Evolutionary conservation across 129 eudicot genomes (phyloP), one percentile per base, ranked within the genome.

Genomic region (Pseudognaphalium luteoalbum): DNA sequence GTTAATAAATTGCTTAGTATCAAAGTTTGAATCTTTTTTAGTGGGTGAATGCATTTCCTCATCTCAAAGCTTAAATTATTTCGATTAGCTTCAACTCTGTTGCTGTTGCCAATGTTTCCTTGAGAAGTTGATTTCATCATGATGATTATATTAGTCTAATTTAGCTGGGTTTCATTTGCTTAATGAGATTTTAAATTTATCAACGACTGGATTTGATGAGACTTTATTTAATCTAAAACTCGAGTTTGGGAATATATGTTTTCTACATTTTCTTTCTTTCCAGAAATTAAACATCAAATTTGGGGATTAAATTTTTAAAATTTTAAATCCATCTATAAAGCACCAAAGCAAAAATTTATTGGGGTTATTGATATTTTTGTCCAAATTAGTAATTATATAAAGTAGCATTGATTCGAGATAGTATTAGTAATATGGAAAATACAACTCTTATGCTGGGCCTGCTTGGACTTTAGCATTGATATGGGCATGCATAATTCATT

Each of bases 131-230:
- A 60, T 69, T 57, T 41, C 61, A 22, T 68, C 28, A 25, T 25
- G 28, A 25, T 25, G 51, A 58, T 66, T 42, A 68, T 78, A 32
- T 70, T 25, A 42, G 59, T 22, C 70, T 44, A 56, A 59, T 78
- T 78, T 68, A 29, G 35, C 4, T 77, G 76, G 70, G 62, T 42
- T 59, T n/a, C 69, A 70, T 30, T 70, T 42, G 29, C 47, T 77
- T 78, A 25, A 14, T 73, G 20, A 59, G 17, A 29, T 76, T 77
- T 68, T 59, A 1, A 2, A 59, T 11, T 78, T 19, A 78, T 78
- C 76, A 70, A 25, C 28, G 1, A 42, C 47, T n/a, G 72, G 35
- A 70, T 42, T 59, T 70, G 76, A 47, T 22, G 35, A 51, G 69
- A 41, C 12, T 30, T 39, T 44, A 68, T 70, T 41, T 78, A 37